These are phyloP conservation scores for Calonectria pseudoturangicola DNA, from an alignment of 2,329 filamentous ascomycete species.

Conservation along the genomic window DNA sequence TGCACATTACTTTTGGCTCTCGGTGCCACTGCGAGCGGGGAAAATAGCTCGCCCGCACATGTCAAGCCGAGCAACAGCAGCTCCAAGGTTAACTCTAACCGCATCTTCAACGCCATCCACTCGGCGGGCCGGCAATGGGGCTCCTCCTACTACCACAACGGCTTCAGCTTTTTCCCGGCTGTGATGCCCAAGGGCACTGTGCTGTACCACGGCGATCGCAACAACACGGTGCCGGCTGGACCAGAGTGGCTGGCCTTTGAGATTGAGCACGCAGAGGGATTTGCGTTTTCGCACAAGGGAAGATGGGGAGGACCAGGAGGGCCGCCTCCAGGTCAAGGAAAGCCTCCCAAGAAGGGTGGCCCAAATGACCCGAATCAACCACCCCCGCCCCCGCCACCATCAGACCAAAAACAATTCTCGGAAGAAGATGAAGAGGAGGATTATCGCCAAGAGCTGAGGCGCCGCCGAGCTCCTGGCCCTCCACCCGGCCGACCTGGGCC, in stretches of 20 bases:
- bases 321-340: background rate
- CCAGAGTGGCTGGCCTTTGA: slow-evolving; percentile 87
- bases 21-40: slow-evolving; percentile 25
- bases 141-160: slow-evolving; percentile 83
- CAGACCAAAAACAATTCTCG: slow-evolving; percentile 13
- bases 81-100: slow-evolving; percentile 72
- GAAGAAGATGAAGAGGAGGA: slow-evolving; percentile 8
- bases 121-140: slow-evolving; percentile 85
- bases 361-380: slow-evolving; percentile 22
- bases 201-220: slow-evolving; percentile 79
- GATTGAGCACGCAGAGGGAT: slow-evolving; percentile 81
- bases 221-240: slow-evolving; percentile 66
- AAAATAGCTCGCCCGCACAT: slow-evolving; percentile 30
- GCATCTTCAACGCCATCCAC: slow-evolving; percentile 84
- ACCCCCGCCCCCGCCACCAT: slow-evolving; percentile 32
- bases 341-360: background rate
- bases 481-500: slow-evolving; percentile 12
- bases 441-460: slow-evolving; percentile 38
- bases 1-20: slow-evolving; percentile 41
- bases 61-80: slow-evolving; percentile 61
- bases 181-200: slow-evolving; percentile 78
- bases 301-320: background rate
- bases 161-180: slow-evolving; percentile 82
- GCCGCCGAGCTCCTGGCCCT: slow-evolving; percentile 4
- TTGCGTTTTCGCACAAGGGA: slow-evolving; percentile 66